These are phyloP conservation scores for Gynandropsis gynandra DNA, from an alignment of 345 rosid genomes.

Conservation along the genomic window DNA sequence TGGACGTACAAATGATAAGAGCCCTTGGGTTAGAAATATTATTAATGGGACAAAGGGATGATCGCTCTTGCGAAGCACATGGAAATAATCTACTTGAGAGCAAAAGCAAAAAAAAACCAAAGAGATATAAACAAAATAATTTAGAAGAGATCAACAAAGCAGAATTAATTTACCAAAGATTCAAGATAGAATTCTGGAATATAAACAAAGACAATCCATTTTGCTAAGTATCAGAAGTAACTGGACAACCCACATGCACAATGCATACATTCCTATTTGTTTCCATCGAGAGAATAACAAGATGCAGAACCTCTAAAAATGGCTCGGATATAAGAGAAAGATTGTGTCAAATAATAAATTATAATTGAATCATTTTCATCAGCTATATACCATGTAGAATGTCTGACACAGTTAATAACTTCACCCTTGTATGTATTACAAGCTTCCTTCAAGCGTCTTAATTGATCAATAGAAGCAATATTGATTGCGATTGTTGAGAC, in stretches of 20 bases:
- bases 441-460: slow-evolving; percentile 83
- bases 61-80: slow-evolving; percentile 91
- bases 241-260: too few relatives aligned
- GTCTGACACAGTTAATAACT: slow-evolving; percentile 76
- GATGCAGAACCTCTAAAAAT: slow-evolving; percentile 63
- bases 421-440: slow-evolving; percentile 81
- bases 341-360: too few relatives aligned
- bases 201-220: too few relatives aligned
- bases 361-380: too few relatives aligned
- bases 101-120: slow-evolving; percentile 16
- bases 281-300: slow-evolving; percentile 84
- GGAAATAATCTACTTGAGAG: slow-evolving; percentile 92
- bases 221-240: too few relatives aligned
- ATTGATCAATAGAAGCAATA: slow-evolving; percentile 63
- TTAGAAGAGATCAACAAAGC: too few relatives aligned
- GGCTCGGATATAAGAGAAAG: slow-evolving; percentile 11
- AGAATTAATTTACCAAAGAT: too few relatives aligned
- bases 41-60: slow-evolving; percentile 83
- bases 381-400: slow-evolving; percentile 92
- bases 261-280: slow-evolving; percentile 98
- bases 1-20: slow-evolving; percentile 72
- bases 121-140: too few relatives aligned
- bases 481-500: slow-evolving; percentile 78
- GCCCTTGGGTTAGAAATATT: too few relatives aligned
- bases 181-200: too few relatives aligned